Conservation (phyloP, 2,329 filamentous ascomycete species). For the Aureobasidium musti region DNA sequence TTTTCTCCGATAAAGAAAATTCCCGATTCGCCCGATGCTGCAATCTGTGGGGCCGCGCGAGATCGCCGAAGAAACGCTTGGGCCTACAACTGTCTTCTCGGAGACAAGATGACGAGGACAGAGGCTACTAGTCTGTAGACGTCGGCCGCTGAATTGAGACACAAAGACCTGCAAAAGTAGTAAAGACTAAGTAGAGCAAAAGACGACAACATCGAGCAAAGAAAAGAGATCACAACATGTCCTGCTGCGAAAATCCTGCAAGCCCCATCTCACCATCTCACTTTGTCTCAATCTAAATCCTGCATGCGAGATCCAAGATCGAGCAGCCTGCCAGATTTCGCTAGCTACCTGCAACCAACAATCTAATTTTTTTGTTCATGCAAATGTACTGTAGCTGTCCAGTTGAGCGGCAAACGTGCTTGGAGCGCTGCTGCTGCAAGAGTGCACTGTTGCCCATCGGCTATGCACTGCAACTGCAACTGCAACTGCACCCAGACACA, state of each 20-base stretch:
- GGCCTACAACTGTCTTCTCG: neutral
- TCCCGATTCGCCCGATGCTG: neutral
- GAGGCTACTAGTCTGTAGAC: neutral
- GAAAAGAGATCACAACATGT: neutral
- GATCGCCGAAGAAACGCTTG: no score
- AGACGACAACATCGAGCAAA: neutral
- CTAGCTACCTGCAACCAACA: no score
- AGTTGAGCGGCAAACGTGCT: conserved; percentile 17
- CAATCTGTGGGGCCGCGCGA: neutral
- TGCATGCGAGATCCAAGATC: conserved; percentile 18
- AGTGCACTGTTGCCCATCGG: neutral
- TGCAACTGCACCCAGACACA: no score
- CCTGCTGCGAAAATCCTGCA: conserved; percentile 1
- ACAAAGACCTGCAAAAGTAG: neutral
- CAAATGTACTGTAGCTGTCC: no score
- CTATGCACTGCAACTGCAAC: conserved; percentile 6
- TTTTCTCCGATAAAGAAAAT: neutral
- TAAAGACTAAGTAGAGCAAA: neutral
- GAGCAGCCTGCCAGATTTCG: conserved; percentile 13
- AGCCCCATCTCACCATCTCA: conserved; percentile 6
- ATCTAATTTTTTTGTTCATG: no score
- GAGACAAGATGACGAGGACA: neutral
- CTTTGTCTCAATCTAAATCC: neutral
- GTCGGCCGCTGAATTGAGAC: neutral
- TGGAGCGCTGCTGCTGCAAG: neutral